Evolutionary conservation across 2,329 filamentous ascomycete genomes (phyloP).

Genomic region (Lasiodiplodia sp.): DNA sequence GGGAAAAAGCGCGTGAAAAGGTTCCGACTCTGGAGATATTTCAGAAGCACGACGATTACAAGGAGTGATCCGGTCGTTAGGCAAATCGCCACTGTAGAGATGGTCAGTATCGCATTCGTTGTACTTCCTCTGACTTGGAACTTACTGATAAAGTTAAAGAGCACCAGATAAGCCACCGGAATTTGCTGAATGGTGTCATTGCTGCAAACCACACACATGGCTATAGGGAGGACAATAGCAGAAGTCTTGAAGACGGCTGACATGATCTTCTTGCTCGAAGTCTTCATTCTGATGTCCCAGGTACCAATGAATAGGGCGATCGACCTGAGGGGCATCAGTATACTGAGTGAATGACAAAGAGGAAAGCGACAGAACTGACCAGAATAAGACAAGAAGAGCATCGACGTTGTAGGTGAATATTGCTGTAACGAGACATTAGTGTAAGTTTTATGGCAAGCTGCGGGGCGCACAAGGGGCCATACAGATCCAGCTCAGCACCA

Average conservation of each 20-base stretch:
- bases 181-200: background rate
- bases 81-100: background rate
- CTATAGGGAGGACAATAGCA: constrained; percentile 19
- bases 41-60: constrained; percentile 22
- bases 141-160: constrained; percentile 21
- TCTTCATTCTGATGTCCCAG: constrained; percentile 21
- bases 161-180: constrained; percentile 21
- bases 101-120: background rate
- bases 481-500: constrained; percentile 24
- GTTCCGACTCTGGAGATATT: constrained; percentile 24
- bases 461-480: background rate
- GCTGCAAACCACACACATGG: constrained; percentile 9
- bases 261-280: constrained; percentile 17
- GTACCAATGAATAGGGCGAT: constrained; percentile 28
- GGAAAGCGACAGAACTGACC: background rate
- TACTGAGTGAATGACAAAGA: background rate
- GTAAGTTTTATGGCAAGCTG: background rate
- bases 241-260: constrained; percentile 15
- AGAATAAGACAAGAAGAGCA: constrained; percentile 27
- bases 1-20: constrained; percentile 21
- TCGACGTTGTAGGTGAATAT: constrained; percentile 28
- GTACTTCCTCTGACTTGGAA: background rate
- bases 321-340: constrained; percentile 6
- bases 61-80: constrained; percentile 20
- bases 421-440: background rate